phyloP scores from a whole-genome alignment of 208 protist species.

The Leishmania turanica region DNA sequence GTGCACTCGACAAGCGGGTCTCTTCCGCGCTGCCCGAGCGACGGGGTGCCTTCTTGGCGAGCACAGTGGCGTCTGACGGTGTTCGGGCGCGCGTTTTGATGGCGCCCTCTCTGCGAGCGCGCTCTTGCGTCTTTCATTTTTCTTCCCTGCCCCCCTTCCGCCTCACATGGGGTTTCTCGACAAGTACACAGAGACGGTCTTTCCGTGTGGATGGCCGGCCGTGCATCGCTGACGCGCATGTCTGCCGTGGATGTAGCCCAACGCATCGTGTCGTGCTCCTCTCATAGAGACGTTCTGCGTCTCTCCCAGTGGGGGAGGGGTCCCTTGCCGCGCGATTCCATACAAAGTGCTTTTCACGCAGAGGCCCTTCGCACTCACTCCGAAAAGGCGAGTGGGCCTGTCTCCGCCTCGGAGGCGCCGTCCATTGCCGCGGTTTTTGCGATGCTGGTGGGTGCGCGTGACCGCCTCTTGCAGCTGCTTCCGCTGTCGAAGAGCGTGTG shows the following conservation, averaged over 20 bases:
- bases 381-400: conserved; percentile 4
- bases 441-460: conserved; percentile 9
- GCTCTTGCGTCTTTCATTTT: neutral
- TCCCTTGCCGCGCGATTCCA: conserved; percentile 1
- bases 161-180: neutral
- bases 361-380: conserved; percentile 14
- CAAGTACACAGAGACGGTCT: neutral
- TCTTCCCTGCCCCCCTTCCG: neutral
- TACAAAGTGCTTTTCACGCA: conserved; percentile 14
- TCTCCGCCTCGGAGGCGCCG: neutral
- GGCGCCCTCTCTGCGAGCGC: neutral
- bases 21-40: neutral
- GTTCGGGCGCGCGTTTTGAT: neutral
- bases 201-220: neutral
- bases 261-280: neutral
- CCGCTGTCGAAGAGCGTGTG: neutral
- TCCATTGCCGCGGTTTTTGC: conserved; percentile 7
- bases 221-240: neutral
- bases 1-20: neutral
- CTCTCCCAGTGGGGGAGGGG: neutral
- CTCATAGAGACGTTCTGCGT: conserved; percentile 10
- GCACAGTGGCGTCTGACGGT: neutral
- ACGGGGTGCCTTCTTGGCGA: neutral
- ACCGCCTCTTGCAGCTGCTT: conserved; percentile 11
- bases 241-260: neutral